Conservation (phyloP, 2,329 filamentous ascomycete genomes). For the Alternaria sp. region DNA sequence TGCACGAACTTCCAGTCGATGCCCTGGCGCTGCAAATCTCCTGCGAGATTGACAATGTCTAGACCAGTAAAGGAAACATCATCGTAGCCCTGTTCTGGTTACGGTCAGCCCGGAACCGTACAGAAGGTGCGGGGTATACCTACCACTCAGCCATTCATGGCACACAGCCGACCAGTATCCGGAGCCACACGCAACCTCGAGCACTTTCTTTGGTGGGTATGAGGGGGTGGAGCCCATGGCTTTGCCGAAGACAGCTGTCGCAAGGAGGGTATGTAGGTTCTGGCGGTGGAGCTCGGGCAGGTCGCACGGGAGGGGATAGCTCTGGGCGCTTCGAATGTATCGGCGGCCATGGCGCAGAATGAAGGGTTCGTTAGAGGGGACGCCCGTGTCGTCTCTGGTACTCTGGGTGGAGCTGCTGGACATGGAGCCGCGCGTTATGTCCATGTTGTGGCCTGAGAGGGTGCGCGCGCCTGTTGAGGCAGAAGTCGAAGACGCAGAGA, state of each 20-base stretch:
- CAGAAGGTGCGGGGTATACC: background rate
- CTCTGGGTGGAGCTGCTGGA: slow-evolving; percentile 47
- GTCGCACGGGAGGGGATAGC: slow-evolving; percentile 88
- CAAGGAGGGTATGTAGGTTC: slow-evolving; percentile 79
- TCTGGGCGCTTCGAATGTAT: slow-evolving; percentile 76
- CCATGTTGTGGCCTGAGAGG: slow-evolving; percentile 37
- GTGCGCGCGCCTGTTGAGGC: slow-evolving; percentile 23
- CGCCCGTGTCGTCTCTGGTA: slow-evolving; percentile 33
- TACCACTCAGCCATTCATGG: slow-evolving; percentile 74
- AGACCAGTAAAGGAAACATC: slow-evolving; percentile 81
- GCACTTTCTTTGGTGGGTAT: slow-evolving; percentile 66
- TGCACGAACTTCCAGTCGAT: slow-evolving; percentile 90
- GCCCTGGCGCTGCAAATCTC: slow-evolving; percentile 69
- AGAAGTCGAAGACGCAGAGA: slow-evolving; percentile 33
- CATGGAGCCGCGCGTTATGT: slow-evolving; percentile 46
- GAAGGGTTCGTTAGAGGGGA: slow-evolving; percentile 55
- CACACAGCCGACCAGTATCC: slow-evolving; percentile 91
- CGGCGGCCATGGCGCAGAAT: slow-evolving; percentile 78
- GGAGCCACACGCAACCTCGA: slow-evolving; percentile 87
- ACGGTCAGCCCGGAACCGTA: background rate
- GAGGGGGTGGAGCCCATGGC: slow-evolving; percentile 77
- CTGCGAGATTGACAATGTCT: slow-evolving; percentile 77
- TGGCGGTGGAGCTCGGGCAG: slow-evolving; percentile 87
- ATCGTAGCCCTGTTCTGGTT: slow-evolving; percentile 62
- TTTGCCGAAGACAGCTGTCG: slow-evolving; percentile 80